phyloP scores from a whole-genome alignment of 345 rosid genomes.

The Garcia nutans region DNA sequence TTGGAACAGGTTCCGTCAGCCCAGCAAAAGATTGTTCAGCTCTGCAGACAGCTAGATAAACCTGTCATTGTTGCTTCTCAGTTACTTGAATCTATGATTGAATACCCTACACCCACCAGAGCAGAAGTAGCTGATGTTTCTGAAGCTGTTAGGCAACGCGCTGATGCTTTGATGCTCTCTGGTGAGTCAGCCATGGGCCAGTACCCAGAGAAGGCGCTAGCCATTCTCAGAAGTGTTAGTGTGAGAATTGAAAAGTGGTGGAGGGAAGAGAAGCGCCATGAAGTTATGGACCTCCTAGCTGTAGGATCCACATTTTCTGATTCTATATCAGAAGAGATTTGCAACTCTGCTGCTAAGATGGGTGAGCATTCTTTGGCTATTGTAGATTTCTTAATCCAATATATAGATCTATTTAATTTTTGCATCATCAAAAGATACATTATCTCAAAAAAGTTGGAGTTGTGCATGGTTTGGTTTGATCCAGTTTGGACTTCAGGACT shows the following conservation, averaged over 20 bases:
- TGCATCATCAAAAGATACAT: neutral
- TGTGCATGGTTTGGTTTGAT: neutral
- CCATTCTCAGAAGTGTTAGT: conserved; percentile 92
- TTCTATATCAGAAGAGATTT: conserved; percentile 88
- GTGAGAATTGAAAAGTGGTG: conserved; percentile 96
- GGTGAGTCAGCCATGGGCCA: conserved; percentile 99
- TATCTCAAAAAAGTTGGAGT: neutral
- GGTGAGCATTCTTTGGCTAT: conserved; percentile 48
- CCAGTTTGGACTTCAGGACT: neutral
- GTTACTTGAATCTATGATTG: conserved; percentile 96
- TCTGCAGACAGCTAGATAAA: conserved; percentile 85
- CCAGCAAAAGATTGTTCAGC: conserved; percentile 79
- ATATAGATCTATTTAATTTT: neutral
- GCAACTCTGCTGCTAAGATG: conserved; percentile 97
- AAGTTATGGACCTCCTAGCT: conserved; percentile 68
- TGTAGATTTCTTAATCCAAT: neutral
- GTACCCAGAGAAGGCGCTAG: conserved; percentile 89
- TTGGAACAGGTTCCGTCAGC: conserved; percentile 98
- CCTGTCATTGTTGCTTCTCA: conserved; percentile 98
- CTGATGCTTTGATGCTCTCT: conserved; percentile 98
- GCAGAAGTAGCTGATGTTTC: conserved; percentile 99
- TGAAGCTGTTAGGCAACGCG: conserved; percentile 95
- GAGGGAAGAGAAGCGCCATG: conserved; percentile 92
- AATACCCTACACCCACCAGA: conserved; percentile 98
- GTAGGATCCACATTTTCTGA: conserved; percentile 73